Conservation (phyloP, 768 basidiomycete species). For the Lentinula raphanica region DNA sequence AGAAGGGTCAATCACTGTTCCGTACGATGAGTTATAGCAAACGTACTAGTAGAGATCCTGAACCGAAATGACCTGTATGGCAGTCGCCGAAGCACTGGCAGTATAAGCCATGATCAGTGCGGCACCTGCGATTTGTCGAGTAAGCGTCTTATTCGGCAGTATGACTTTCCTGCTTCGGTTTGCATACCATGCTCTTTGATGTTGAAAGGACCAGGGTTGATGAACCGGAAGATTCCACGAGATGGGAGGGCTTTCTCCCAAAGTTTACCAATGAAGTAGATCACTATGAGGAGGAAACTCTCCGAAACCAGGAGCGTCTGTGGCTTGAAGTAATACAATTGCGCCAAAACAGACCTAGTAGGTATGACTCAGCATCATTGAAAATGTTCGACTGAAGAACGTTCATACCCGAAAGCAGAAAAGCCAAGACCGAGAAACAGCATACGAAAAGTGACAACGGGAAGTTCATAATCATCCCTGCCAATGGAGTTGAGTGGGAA, state of each 20-base stretch:
- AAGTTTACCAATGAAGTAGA: slow-evolving; percentile 17
- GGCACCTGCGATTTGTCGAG: neutral
- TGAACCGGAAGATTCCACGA: slow-evolving; percentile 21
- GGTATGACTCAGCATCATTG: too few relatives aligned
- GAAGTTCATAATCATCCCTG: slow-evolving; percentile 32
- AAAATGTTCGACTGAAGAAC: too few relatives aligned
- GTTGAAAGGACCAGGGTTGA: slow-evolving; percentile 33
- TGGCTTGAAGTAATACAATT: slow-evolving; percentile 35
- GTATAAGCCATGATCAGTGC: slow-evolving; percentile 23
- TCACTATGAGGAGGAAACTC: slow-evolving; percentile 19
- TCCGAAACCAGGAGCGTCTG: slow-evolving; percentile 29
- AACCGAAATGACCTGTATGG: slow-evolving; percentile 29
- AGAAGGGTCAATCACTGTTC: neutral
- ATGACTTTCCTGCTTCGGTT: too few relatives aligned
- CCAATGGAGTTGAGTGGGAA: neutral
- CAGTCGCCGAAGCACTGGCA: slow-evolving; percentile 25
- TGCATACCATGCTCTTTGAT: slow-evolving; percentile 16
- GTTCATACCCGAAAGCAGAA: slow-evolving; percentile 32
- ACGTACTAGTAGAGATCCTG: slow-evolving; percentile 22
- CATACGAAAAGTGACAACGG: slow-evolving; percentile 33
- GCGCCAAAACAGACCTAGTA: slow-evolving; percentile 25
- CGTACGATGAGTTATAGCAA: neutral
- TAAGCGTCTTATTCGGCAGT: neutral
- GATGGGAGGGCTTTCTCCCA: slow-evolving; percentile 6
- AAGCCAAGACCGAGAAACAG: slow-evolving; percentile 36